Evolutionary conservation across 1,284 basidiomycete species (phyloP), one percentile per base, ranked within the genome.

Genomic region (Puccinia coronata): DNA sequence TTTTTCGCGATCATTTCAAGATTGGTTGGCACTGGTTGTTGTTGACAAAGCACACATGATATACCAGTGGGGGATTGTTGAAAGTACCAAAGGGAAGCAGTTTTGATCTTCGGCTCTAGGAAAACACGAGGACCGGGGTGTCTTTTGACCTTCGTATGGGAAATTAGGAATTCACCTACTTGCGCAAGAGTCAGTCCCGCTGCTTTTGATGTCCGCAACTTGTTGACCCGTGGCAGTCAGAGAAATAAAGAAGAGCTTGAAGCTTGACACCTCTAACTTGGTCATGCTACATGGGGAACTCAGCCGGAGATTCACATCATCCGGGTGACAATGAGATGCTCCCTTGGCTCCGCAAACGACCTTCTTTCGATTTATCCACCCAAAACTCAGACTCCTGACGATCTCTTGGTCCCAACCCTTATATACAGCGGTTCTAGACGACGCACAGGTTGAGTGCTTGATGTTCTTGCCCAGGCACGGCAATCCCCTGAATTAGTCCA

Each of bases 31-130:
- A 6, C n/a, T 70, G 34, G n/a, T 43, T 12, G 67, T 70, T 16
- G 34, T 70, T 6, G 67, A 70, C n/a, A 23, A 70, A 25, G 69
- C 69, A 18, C 69, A 71, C 31, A 49, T 47, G 43, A 71, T 70
- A 8, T 36, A 70, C n/a, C 3, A 12, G n/a, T 70, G 16, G 67
- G 67, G 67, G 12, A 3, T 70, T 34, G 67, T 70, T 39, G 67
- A 31, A 14, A 70, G 67, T 31, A 49, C 23, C 6, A 28, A 74
- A 18, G n/a, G 39, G 34, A 65, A 65, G n/a, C 4, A 25, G 31
- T 28, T 18, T n/a, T 18, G 4, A 4, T 43, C 12, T 12, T 43
- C 31, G 3, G 47, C 25, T 23, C 23, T 34, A 23, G 14, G 14
- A 28, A 63, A 23, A 63, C 31, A 34, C 61, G 14, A 63, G n/a